Evolutionary conservation across 306 rosid species (phyloP), one percentile per base, ranked within the genome.

Genomic region (Pterocarpus macrocarpus): DNA sequence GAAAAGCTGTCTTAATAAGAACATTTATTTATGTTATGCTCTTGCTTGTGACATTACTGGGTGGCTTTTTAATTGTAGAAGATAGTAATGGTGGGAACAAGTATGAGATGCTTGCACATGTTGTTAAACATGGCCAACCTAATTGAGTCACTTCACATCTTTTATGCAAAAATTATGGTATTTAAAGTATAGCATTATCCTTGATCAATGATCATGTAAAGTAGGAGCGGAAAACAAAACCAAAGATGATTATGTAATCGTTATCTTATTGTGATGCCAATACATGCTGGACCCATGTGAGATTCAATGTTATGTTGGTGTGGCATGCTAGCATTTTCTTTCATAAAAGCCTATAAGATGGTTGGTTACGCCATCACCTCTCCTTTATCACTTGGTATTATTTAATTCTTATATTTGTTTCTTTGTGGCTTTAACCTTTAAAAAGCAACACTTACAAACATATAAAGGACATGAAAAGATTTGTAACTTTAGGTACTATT

Each of bases 1-100:
- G 85, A n/a, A 72, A 80, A 86, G 79, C n/a, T 80, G 68, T 80
- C 79, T 86, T 30, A 73, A 53, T 76, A 77, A 72, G 7, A 49
- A 55, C 55, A 76, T 83, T 86, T 75, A 43, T 72, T 80, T 22
- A 32, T 47, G 16, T 66, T 56, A 22, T 72, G 73, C 12, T 81
- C 39, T 82, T 67, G 16, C 57, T 71, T 83, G 81, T 58, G 75
- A 77, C 69, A 65, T 76, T 41, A 71, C 65, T 76, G 81, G 73
- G 74, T 71, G 70, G 58, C 73, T 63, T 81, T 77, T 87, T 81
- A 59, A 72, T 84, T 28, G 10, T 63, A 36, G 53, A 67, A 22
- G 28, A 73, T 32, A 77, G 64, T 73, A 32, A 83, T 64, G 64
- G 80, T 79, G 64, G 73, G 36, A 75, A 75, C 13, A 56, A 50